Conservation (phyloP, 257 asterid genomes). For the Leptodermis oblonga region DNA sequence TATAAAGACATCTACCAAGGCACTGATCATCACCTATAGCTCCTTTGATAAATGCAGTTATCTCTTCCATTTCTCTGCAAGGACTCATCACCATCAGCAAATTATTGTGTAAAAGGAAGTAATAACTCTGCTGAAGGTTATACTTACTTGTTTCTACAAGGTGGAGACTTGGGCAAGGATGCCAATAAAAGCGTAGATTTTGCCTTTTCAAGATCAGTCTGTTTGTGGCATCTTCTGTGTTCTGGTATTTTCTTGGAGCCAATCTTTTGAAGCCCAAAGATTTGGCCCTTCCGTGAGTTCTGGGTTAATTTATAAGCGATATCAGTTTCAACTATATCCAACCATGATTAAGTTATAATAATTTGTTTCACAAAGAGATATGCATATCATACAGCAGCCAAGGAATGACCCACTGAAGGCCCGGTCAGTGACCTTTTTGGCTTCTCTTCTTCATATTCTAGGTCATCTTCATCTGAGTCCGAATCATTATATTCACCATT, state of each 20-base stretch:
- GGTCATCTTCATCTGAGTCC: constrained; percentile 53
- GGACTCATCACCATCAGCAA: constrained; percentile 17
- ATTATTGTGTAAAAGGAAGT: constrained; percentile 9
- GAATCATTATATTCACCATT: constrained; percentile 46
- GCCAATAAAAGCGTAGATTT: constrained; percentile 86
- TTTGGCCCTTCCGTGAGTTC: constrained; percentile 75
- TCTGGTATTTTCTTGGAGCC: constrained; percentile 90
- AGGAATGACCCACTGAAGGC: constrained; percentile 44
- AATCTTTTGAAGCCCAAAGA: constrained; percentile 79
- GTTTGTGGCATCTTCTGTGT: constrained; percentile 76
- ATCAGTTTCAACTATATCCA: constrained; percentile 29
- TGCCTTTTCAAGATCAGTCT: constrained; percentile 86
- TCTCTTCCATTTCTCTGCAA: constrained; percentile 89
- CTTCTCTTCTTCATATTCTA: constrained; percentile 49
- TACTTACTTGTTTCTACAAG: constrained; percentile 85
- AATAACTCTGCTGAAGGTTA: constrained; percentile 1
- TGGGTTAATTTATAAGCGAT: constrained; percentile 23
- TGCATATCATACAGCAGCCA: constrained; percentile 68
- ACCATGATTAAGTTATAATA: constrained; percentile 9
- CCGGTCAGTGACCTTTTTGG: constrained; percentile 26
- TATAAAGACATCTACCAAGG: constrained; percentile 88
- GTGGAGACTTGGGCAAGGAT: constrained; percentile 80
- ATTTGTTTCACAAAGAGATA: constrained; percentile 14
- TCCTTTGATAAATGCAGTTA: constrained; percentile 75
- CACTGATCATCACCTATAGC: constrained; percentile 88